These are phyloP conservation scores for Diaporthe vaccinii DNA, from an alignment of 2,329 filamentous ascomycete species.

Conservation along the genomic window DNA sequence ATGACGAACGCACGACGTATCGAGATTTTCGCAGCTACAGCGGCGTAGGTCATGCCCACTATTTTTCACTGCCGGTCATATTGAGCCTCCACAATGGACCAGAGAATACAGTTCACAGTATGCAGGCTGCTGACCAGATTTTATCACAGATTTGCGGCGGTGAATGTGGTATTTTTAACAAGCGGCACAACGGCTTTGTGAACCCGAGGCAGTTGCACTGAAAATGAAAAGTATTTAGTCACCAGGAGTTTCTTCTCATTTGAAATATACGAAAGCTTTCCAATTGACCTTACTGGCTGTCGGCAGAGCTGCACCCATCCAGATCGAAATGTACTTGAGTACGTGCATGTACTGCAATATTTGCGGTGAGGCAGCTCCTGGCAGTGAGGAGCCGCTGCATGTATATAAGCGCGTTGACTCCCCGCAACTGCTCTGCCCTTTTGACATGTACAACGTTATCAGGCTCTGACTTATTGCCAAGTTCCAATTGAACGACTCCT, in stretches of 20 bases:
- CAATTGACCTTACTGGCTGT: not conserved
- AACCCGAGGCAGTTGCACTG: not conserved
- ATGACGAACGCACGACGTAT: constrained; percentile 41
- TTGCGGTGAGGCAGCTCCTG: not conserved
- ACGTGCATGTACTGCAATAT: not conserved
- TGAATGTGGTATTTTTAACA: constrained; percentile 21
- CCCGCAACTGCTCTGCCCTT: not conserved
- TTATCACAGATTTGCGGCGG: constrained; percentile 14
- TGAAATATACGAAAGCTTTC: not conserved
- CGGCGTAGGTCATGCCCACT: constrained; percentile 43
- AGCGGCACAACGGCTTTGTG: not conserved
- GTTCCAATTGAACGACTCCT: not conserved
- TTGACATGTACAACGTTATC: not conserved
- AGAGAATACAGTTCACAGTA: rapidly evolving
- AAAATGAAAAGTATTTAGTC: not conserved
- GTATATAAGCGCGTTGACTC: not conserved
- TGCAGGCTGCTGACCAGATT: not conserved
- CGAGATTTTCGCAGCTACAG: constrained; percentile 42
- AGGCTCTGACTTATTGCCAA: not conserved
- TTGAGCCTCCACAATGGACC: not conserved
- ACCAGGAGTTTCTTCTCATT: not conserved
- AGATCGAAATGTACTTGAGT: not conserved
- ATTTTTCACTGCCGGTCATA: no score
- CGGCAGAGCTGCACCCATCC: not conserved
- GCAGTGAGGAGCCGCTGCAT: not conserved